Base-by-base conservation (phyloP, 768 basidiomycete species). In the Trametes villosa region DNA sequence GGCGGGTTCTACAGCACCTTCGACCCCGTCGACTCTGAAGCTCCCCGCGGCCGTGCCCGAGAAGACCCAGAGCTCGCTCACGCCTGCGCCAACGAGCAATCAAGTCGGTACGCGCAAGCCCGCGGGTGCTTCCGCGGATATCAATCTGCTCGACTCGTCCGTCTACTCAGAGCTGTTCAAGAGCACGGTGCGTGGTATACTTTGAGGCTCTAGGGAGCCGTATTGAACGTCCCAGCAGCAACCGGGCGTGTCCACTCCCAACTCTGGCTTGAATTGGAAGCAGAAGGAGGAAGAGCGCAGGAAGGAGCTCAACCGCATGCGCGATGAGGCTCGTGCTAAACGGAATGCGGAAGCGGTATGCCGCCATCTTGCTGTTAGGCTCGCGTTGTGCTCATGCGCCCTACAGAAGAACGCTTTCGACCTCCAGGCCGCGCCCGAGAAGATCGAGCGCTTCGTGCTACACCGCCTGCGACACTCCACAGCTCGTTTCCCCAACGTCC, bases 221-320 rank as follows among this genome's bases (percentile, higher is more conserved):
- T 20, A 8, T n/a, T 33, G 27, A 36, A 40, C 22, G n/a, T 24
- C 2, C 13, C 13, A 2, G 17, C 51, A 12, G 18, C 38, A 72
- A 68, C 70, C 68, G 2, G 70, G 67, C 3, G 60, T 63, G 0
- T 41, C 64, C 2, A 65, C 67, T 9, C 70, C 71, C 0, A 66
- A 69, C 47, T 68, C 71, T 9, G 70, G 70, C 0, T 20, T 71
- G 42, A 83, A 75, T 42, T 74, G 79, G 45, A 84, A 88, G 22
- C 88, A 89, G 59, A 79, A 78, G 44, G 84, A 88, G n/a, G 88
- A 89, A 63, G 88, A 90, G 68, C 78, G 87, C 48, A 78, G 83
- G 57, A 86, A 81, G 65, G 87, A 92, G 58, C 67, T 91, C 66
- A 79, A 86, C 67, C 83, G 77, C 68, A 83, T 88, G 86, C 81